These are phyloP conservation scores for Saururus chinensis DNA, from an alignment of 164 flowering plant species.

Conservation along the genomic window DNA sequence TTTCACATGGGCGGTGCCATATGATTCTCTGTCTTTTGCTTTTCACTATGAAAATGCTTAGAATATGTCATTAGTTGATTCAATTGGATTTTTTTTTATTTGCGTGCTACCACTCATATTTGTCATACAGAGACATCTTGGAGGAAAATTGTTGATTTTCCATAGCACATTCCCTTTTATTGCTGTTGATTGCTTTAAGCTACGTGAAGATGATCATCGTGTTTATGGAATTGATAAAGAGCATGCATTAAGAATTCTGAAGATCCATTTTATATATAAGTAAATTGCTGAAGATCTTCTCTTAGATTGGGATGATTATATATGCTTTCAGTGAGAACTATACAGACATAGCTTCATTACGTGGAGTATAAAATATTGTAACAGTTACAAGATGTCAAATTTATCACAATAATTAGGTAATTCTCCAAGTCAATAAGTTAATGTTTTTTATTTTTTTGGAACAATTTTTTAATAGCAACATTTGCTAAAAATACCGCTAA, in stretches of 20 bases:
- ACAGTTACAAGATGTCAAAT: neutral
- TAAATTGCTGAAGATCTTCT: conserved; percentile 96
- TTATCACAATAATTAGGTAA: no score
- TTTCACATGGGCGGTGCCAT: neutral
- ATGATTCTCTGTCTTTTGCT: neutral
- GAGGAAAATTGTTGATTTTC: conserved; percentile 87
- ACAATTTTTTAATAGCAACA: no score
- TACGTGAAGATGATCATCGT: conserved; percentile 90
- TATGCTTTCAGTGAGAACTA: conserved; percentile 95
- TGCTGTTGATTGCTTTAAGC: conserved; percentile 79
- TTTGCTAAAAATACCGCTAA: no score
- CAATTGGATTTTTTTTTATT: no score
- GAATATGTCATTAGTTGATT: neutral
- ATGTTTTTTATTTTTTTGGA: no score
- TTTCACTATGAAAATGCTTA: neutral
- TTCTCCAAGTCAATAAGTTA: no score
- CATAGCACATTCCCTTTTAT: conserved; percentile 86
- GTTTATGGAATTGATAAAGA: conserved; percentile 94
- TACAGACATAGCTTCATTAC: conserved; percentile 88
- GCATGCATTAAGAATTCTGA: conserved; percentile 66
- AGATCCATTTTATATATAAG: conserved; percentile 92
- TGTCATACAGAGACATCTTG: conserved; percentile 71
- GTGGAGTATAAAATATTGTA: conserved; percentile 21
- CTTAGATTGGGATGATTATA: conserved; percentile 70
- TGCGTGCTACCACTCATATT: neutral